Evolutionary conservation across 371 early-diverging fungal genomes (phyloP), one percentile per base, ranked within the genome.

Genomic region (Mortierella sp.): DNA sequence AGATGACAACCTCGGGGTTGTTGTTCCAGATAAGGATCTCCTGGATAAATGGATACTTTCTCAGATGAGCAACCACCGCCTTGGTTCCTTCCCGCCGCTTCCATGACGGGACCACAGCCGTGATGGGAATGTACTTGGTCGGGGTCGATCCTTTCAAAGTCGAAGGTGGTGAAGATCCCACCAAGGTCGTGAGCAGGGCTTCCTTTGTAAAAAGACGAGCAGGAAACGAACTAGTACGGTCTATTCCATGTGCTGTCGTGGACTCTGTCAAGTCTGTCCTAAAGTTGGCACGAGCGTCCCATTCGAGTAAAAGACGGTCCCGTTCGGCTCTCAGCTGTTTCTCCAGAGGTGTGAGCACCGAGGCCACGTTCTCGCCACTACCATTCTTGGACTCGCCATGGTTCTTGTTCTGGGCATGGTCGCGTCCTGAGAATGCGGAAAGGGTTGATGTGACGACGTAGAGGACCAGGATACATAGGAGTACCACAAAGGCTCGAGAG

Each of bases 1-100:
- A 23, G 60, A 79, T 59, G 9, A 52, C 70, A 12, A 69, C 44
- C 4, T 77, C 64, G 57, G 80, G 72, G 52, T 86, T 79, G 59
- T 84, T 81, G 65, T 89, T 89, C 75, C 88, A 84, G 57, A 90
- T 84, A 30, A 84, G 81, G 16, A 90, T 87, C 65, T 89, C 89
- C 50, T 84, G 84, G 47, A 90, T 84, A 66, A 86, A 90, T 2
- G 88, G 88, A 66, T 89, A 90, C 53, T 84, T 84, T 19, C 81
- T 64, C 57, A 90, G 62, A 64, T 87, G 86, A 21, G 85, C 81
- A 2, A 89, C 84, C 7, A 85, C 77, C 29, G 77, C 64, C 28
- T 87, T 69, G 47, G 87, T 80, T 23, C 84, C 82, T 46, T 85
- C 84, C 30, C 82, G 82, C 43, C 87, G 82, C 19, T 85, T 84